phyloP scores from a whole-genome alignment of 768 basidiomycete species.

The Leucocoprinus leucothites region DNA sequence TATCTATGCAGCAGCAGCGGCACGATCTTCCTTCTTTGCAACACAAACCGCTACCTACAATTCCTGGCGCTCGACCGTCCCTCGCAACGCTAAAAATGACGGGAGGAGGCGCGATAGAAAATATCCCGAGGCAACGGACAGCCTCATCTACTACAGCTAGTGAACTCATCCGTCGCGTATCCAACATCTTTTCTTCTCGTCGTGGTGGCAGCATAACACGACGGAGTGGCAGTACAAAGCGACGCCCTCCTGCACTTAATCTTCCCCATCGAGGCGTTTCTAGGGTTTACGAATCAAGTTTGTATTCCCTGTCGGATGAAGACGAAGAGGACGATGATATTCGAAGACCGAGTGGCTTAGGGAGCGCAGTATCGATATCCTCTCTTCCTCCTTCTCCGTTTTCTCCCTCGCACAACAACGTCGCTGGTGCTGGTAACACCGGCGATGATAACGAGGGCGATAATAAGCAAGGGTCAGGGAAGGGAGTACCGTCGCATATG shows the following conservation, averaged over 20 bases:
- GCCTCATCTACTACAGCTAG: slow-evolving; percentile 6
- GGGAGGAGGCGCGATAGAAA: background rate
- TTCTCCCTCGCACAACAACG: slow-evolving; percentile 14
- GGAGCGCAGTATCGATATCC: slow-evolving; percentile 33
- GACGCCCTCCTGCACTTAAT: slow-evolving; percentile 5
- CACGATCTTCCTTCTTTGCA: background rate
- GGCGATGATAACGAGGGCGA: slow-evolving; percentile 8
- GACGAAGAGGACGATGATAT: slow-evolving; percentile 36
- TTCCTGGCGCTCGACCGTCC: background rate
- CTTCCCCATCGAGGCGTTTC: slow-evolving; percentile 7
- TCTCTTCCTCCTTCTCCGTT: slow-evolving; percentile 36
- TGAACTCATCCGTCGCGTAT: slow-evolving; percentile 27
- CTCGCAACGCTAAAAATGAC: background rate
- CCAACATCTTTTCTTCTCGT: slow-evolving; percentile 23
- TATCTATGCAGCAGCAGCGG: background rate
- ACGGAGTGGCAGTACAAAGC: slow-evolving; percentile 1
- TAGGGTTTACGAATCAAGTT: slow-evolving; percentile 13
- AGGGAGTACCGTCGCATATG: background rate
- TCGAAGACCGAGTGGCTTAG: slow-evolving; percentile 43
- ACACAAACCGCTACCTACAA: slow-evolving; percentile 3
- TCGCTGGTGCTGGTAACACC: background rate
- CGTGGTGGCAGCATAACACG: background rate
- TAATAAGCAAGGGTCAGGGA: background rate
- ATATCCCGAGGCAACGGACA: slow-evolving; percentile 5
- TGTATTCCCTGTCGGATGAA: slow-evolving; percentile 15